Evolutionary conservation across 176 grass and related monocot species (phyloP).

Genomic region (Sorghum bicolor): Sorghum_bicolor_NCBIv3 NC_012872.2:68095501-68096000

Average conservation of each 20-base stretch:
- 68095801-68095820: not conserved
- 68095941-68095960: not conserved
- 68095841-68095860: conserved; percentile 45
- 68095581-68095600: not conserved
- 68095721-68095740: not conserved
- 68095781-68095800: not conserved
- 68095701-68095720: not conserved
- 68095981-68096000: not conserved
- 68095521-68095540: not conserved
- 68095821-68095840: conserved; percentile 37
- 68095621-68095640: conserved; percentile 41
- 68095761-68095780: not conserved
- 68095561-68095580: not conserved
- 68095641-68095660: conserved; percentile 44
- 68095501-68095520: conserved; percentile 41
- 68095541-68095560: not conserved
- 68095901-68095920: conserved; percentile 34
- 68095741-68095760: not conserved
- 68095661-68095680: conserved; percentile 50
- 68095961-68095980: not conserved
- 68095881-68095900: conserved; percentile 10
- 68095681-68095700: not conserved
- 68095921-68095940: conserved; percentile 39
- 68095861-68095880: conserved; percentile 36
- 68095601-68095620: not conserved